phyloP scores from a whole-genome alignment of 2,329 filamentous ascomycete genomes.

The Lasiodiplodia citricola region DNA sequence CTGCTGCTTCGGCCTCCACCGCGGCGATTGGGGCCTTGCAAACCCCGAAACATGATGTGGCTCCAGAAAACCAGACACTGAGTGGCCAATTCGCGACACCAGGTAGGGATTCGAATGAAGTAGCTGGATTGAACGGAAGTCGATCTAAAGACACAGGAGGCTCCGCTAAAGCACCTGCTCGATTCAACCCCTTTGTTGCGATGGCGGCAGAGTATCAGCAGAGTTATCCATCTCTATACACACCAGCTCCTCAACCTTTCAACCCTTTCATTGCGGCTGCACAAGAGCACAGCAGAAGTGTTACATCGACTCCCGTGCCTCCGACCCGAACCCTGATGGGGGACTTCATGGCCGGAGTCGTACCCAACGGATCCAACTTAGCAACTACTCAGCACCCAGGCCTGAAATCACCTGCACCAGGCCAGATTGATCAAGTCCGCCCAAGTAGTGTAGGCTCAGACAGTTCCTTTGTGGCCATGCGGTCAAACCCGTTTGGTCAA shows the following conservation, averaged over 20 bases:
- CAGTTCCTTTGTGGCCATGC: not conserved
- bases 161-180: not conserved
- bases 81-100: not conserved
- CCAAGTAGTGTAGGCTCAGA: not conserved
- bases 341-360: not conserved
- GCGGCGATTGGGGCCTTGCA: not conserved
- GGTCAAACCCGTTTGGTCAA: not conserved
- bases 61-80: not conserved
- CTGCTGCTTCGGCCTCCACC: not conserved
- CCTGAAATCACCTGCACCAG: not conserved
- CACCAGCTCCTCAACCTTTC: not conserved
- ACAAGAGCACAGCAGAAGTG: slow-evolving; percentile 16
- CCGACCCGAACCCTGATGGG: not conserved
- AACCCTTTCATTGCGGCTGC: slow-evolving; percentile 10
- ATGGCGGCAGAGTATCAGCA: slow-evolving; percentile 17
- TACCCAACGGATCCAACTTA: not conserved
- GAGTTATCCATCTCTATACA: not conserved
- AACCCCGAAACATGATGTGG: not conserved
- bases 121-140: too few relatives aligned
- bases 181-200: not conserved
- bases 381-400: not conserved
- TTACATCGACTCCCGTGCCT: not conserved
- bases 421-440: not conserved
- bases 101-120: not conserved
- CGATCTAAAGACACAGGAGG: not conserved